Evolutionary conservation across 768 basidiomycete species (phyloP).

Genomic region (Naganishia onofrii): DNA sequence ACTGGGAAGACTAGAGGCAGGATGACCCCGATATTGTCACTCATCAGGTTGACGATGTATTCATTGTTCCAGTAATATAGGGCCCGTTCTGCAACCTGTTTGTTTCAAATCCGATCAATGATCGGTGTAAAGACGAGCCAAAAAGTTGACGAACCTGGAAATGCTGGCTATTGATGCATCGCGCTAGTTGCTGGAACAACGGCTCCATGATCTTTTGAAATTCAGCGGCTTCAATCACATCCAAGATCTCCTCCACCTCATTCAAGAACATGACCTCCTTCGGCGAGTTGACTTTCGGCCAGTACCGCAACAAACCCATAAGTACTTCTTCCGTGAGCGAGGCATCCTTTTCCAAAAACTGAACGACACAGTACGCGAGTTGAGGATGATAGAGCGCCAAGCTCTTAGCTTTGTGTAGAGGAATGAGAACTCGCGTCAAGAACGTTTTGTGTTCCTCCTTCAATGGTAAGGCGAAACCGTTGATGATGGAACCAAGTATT

Average conservation of each 20-base stretch:
- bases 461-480: conserved; percentile 93
- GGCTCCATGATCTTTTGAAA: conserved; percentile 93
- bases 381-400: conserved; percentile 99
- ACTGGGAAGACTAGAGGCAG: conserved; percentile 97
- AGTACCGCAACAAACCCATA: conserved; percentile 89
- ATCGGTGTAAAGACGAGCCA: not conserved
- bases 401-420: conserved; percentile 95
- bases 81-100: conserved; percentile 83
- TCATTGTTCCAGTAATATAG: conserved; percentile 99
- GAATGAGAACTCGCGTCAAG: conserved; percentile 86
- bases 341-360: conserved; percentile 96
- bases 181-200: conserved; percentile 87
- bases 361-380: conserved; percentile 96
- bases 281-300: conserved; percentile 99
- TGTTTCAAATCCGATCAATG: not conserved
- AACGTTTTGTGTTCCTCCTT: conserved; percentile 99
- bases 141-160: conserved; percentile 64
- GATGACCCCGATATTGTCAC: conserved; percentile 82
- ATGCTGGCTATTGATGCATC: conserved; percentile 98
- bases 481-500: conserved; percentile 98
- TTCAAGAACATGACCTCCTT: conserved; percentile 99
- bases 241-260: conserved; percentile 97
- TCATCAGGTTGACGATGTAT: conserved; percentile 99
- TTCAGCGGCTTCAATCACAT: conserved; percentile 93
- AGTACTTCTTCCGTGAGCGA: conserved; percentile 91